Percentiles rank a stretch among this genome's conserved stretches.
These are phyloP conservation scores for Escovopsis sp. DNA, from an alignment of 2,329 filamentous ascomycete species.

Conservation along the genomic window DNA sequence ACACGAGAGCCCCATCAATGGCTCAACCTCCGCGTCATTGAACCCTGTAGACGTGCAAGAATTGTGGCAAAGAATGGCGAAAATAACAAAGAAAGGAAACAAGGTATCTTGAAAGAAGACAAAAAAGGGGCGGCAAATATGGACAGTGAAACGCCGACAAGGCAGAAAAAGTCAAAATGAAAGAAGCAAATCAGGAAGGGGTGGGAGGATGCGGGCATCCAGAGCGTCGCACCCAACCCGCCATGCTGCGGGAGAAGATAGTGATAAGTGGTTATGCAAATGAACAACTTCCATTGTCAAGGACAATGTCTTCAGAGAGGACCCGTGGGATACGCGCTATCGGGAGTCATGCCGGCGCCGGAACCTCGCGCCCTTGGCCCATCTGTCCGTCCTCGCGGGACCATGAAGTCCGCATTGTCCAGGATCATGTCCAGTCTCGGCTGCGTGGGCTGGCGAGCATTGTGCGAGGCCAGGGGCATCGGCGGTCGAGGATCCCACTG, in stretches of 20 bases:
- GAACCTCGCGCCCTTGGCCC: conserved; percentile 12
- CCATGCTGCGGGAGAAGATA: no score
- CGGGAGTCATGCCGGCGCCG: conserved; percentile 34
- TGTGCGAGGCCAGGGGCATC: conserved; percentile 26
- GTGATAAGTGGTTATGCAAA: not conserved
- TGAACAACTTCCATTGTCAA: not conserved
- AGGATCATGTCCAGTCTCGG: conserved; percentile 58
- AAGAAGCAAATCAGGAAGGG: conserved; percentile 1
- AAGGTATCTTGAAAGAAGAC: not conserved
- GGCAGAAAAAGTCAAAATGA: not conserved
- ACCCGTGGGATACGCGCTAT: conserved; percentile 34
- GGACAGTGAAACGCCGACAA: no score
- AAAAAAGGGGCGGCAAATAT: not conserved
- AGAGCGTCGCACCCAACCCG: no score
- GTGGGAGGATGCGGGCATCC: not conserved
- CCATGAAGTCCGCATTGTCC: conserved; percentile 74
- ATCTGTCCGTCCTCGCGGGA: conserved; percentile 34
- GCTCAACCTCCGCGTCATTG: no score
- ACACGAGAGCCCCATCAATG: no score
- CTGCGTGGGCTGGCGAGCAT: conserved; percentile 29
- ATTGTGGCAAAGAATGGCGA: no score
- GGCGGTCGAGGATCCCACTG: conserved; percentile 53
- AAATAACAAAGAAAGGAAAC: no score
- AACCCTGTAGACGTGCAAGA: no score
- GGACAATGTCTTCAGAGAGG: conserved; percentile 7